Evolutionary conservation across 768 basidiomycete species (phyloP).

Genomic region (Tricholoma terreum): DNA sequence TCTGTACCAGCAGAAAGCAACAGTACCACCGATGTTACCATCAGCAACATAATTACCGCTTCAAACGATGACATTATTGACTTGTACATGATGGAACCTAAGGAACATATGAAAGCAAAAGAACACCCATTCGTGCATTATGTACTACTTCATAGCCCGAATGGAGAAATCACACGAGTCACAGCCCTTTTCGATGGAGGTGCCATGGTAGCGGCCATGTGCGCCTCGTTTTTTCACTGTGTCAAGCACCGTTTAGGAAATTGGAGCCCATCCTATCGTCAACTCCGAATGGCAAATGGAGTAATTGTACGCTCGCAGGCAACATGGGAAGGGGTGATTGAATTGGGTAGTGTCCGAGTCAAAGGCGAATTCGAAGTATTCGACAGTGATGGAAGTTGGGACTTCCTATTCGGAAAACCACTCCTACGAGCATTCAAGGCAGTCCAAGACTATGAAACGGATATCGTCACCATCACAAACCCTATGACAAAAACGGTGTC

Average conservation of each 20-base stretch:
- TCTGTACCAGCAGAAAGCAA: background rate
- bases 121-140: conserved; percentile 22
- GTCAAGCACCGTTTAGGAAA: conserved; percentile 10
- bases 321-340: conserved; percentile 18
- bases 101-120: no score
- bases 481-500: background rate
- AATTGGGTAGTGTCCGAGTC: conserved; percentile 6
- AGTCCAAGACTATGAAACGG: conserved; percentile 21
- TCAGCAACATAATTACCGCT: background rate
- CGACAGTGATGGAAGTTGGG: conserved; percentile 22
- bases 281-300: conserved; percentile 33
- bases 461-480: conserved; percentile 12
- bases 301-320: conserved; percentile 13
- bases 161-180: conserved; percentile 14
- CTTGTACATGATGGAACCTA: no score
- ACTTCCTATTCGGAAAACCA: conserved; percentile 29
- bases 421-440: conserved; percentile 19
- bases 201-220: conserved; percentile 27
- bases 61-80: background rate
- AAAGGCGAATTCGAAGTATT: conserved; percentile 21
- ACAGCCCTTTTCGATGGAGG: conserved; percentile 27
- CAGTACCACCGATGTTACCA: background rate
- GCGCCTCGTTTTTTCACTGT: conserved; percentile 11
- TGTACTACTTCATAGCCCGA: conserved; percentile 11
- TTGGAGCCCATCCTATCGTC: conserved; percentile 9